Evolutionary conservation across 139 green algal genomes (phyloP).

Genomic region (Chloropicon primus): DNA sequence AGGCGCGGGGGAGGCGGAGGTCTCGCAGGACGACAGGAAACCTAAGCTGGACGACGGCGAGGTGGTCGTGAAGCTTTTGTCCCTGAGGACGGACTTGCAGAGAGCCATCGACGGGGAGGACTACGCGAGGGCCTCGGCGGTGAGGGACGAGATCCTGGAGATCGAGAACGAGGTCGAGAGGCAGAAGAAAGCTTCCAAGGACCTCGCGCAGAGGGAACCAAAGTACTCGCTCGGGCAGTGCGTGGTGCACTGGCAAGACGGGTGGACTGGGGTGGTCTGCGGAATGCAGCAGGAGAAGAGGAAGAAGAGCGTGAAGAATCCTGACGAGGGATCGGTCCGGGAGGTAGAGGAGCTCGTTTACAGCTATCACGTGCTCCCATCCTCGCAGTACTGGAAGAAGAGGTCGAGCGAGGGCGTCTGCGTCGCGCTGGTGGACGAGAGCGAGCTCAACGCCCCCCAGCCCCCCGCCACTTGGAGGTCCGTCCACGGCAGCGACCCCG

Average conservation of each 20-base stretch:
- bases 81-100: slow-evolving; percentile 42
- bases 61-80: slow-evolving; percentile 34
- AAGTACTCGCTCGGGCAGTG: slow-evolving; percentile 49
- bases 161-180: slow-evolving; percentile 26
- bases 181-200: not conserved
- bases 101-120: slow-evolving; percentile 40
- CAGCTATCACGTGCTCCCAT: not conserved
- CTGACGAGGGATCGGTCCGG: slow-evolving; percentile 6
- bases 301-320: slow-evolving; percentile 26
- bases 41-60: slow-evolving; percentile 23
- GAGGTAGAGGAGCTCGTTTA: not conserved
- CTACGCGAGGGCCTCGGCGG: slow-evolving; percentile 49
- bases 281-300: slow-evolving; percentile 60
- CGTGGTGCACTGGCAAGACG: slow-evolving; percentile 39
- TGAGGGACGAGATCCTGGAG: slow-evolving; percentile 44
- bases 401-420: not conserved
- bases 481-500: not conserved
- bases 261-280: slow-evolving; percentile 49
- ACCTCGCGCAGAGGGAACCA: slow-evolving; percentile 7
- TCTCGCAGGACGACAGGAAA: no score
- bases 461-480: not conserved
- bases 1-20: not conserved
- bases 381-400: not conserved
- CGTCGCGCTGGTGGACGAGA: not conserved
- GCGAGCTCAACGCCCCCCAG: not conserved